Conservation (phyloP, 2,329 filamentous ascomycete genomes). For the Ceratocystis lukuohia region DNA sequence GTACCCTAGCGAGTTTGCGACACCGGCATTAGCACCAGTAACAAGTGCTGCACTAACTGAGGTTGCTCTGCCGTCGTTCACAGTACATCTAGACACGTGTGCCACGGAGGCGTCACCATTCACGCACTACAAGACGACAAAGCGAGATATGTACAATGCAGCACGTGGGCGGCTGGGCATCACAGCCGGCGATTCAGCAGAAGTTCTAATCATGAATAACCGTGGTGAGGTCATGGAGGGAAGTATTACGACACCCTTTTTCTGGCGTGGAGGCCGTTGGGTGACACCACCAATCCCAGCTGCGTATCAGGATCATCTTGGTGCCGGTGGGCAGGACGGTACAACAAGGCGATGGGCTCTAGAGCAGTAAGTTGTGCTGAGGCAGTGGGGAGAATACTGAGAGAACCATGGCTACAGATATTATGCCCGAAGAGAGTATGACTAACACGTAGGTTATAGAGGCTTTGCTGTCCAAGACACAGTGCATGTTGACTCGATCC, state of each 20-base stretch:
- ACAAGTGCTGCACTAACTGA: conserved; percentile 27
- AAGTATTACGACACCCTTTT: conserved; percentile 68
- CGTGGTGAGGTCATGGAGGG: conserved; percentile 68
- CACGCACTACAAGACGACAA: conserved; percentile 77
- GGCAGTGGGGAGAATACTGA: no score
- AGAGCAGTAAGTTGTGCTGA: conserved; percentile 36
- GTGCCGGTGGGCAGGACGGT: conserved; percentile 67
- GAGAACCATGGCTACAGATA: background rate
- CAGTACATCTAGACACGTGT: conserved; percentile 34
- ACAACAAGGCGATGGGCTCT: conserved; percentile 77
- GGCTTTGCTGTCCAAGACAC: conserved; percentile 51
- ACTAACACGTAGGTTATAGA: conserved; percentile 25
- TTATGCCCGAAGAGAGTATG: background rate
- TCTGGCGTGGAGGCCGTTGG: conserved; percentile 61
- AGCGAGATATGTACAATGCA: conserved; percentile 55
- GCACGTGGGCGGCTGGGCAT: conserved; percentile 53
- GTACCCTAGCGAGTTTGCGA: conserved; percentile 1
- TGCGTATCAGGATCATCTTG: conserved; percentile 27
- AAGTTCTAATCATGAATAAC: conserved; percentile 62
- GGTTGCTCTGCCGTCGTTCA: conserved; percentile 27
- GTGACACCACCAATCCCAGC: conserved; percentile 57
- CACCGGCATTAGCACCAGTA: conserved; percentile 36
- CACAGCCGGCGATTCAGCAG: conserved; percentile 32
- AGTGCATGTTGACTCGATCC: conserved; percentile 45
- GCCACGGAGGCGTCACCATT: conserved; percentile 42